A percentile compares a stretch with the other conserved stretches of the same genome.
These are phyloP conservation scores for Geranomyces variabilis DNA, from an alignment of 192 early-diverging fungal genomes.

Conservation along the genomic window DNA sequence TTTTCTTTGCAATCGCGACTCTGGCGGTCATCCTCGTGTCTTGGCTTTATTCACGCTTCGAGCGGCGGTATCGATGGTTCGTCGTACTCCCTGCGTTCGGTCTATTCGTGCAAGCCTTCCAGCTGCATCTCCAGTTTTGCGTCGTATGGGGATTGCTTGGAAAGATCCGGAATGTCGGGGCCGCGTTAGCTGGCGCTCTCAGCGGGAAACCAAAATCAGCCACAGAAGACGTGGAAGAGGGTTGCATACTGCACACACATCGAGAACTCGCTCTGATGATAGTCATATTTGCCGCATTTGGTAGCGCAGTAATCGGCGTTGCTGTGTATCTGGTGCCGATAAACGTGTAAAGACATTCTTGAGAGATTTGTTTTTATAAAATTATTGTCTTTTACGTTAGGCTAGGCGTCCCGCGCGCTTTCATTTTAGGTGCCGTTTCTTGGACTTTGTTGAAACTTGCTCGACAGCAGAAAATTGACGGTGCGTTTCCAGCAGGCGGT, in stretches of 20 bases:
- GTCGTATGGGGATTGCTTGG: neutral
- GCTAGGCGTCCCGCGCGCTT: too few relatives aligned
- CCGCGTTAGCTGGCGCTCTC: neutral
- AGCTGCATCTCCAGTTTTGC: neutral
- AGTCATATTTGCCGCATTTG: neutral
- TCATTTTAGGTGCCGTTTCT: too few relatives aligned
- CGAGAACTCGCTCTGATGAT: neutral
- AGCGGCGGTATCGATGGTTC: conserved; percentile 1
- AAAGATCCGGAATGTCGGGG: neutral
- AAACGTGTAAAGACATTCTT: neutral
- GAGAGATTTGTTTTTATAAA: neutral
- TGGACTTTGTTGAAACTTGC: too few relatives aligned
- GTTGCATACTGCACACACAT: neutral
- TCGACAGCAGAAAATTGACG: too few relatives aligned
- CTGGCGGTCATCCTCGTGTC: conserved; percentile 4
- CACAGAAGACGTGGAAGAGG: neutral
- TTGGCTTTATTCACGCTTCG: neutral
- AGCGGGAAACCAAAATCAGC: neutral
- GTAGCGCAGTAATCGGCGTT: neutral
- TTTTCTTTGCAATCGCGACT: neutral
- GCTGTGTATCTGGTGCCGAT: neutral
- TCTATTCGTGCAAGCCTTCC: neutral
- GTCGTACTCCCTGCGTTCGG: neutral
- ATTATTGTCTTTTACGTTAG: too few relatives aligned
- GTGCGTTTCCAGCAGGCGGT: too few relatives aligned